phyloP scores from a whole-genome alignment of 1,284 basidiomycete species.

The Mycosarcoma mackinlayi region DNA sequence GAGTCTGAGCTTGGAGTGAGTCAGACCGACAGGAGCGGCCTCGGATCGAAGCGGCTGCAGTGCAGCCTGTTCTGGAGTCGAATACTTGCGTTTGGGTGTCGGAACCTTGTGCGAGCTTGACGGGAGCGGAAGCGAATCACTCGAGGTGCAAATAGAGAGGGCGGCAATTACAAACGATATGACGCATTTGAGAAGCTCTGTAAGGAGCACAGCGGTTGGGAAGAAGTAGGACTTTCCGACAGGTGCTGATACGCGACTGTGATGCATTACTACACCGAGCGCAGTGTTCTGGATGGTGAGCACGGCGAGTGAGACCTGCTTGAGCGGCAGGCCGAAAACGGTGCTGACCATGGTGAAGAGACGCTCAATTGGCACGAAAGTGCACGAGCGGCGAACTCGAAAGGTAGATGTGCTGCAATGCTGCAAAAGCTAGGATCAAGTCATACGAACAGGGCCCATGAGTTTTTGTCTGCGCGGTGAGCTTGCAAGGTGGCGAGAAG shows the following conservation, averaged over 20 bases:
- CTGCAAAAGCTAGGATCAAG: conserved; percentile 1
- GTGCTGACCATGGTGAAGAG: conserved; percentile 19
- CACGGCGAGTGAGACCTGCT: conserved; percentile 78
- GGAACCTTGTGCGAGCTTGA: conserved; percentile 12
- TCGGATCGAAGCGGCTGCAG: conserved; percentile 7
- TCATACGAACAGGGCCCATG: conserved; percentile 13
- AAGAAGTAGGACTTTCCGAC: conserved; percentile 82
- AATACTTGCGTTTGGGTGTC: conserved; percentile 16
- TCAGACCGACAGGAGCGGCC: background rate
- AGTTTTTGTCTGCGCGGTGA: conserved; percentile 1
- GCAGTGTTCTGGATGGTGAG: conserved; percentile 85
- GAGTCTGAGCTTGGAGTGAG: conserved; percentile 18
- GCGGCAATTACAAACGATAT: conserved; percentile 82
- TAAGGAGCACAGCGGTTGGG: conserved; percentile 89
- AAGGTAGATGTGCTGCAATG: background rate
- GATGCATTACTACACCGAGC: conserved; percentile 62
- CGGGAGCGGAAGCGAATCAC: conserved; percentile 30
- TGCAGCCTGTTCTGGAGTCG: conserved; percentile 15
- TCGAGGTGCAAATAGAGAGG: conserved; percentile 28
- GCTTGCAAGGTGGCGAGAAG: background rate
- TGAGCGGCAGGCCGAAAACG: conserved; percentile 39
- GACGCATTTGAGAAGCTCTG: conserved; percentile 88
- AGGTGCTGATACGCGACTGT: conserved; percentile 81
- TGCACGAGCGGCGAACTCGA: conserved; percentile 7
- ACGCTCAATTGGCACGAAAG: conserved; percentile 3